Conservation (phyloP, 805 yeast genomes). For the Candida palmyrensis region DNA sequence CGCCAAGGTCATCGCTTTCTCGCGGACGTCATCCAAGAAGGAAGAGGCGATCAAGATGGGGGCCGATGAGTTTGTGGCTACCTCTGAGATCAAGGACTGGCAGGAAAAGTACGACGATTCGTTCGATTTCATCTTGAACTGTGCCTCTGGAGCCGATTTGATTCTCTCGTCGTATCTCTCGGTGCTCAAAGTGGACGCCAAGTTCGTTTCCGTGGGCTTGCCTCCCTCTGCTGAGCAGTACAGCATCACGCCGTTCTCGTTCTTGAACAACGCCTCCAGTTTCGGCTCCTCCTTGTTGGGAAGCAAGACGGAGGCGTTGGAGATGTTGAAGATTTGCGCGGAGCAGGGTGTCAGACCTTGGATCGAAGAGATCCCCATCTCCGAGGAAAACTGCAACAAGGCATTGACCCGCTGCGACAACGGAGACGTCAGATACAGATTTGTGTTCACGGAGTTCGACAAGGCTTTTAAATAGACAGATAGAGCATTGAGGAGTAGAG, state of each 20-base stretch:
- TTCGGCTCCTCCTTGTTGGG: slow-evolving; percentile 60
- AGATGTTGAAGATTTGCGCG: slow-evolving; percentile 62
- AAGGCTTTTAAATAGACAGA: slow-evolving; percentile 27
- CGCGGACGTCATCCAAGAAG: slow-evolving; percentile 45
- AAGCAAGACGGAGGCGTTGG: slow-evolving; percentile 57
- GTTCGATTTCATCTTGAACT: slow-evolving; percentile 45
- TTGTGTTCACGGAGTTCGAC: slow-evolving; percentile 54
- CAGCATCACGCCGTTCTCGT: slow-evolving; percentile 45
- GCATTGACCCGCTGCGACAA: slow-evolving; percentile 51
- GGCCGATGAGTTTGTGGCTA: slow-evolving; percentile 48
- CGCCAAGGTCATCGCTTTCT: slow-evolving; percentile 54
- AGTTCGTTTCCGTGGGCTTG: slow-evolving; percentile 61
- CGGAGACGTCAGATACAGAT: slow-evolving; percentile 61
- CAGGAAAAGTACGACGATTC: slow-evolving; percentile 18
- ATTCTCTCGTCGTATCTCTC: slow-evolving; percentile 25
- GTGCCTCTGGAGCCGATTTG: slow-evolving; percentile 39
- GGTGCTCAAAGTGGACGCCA: slow-evolving; percentile 52
- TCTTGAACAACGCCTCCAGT: slow-evolving; percentile 45
- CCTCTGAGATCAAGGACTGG: slow-evolving; percentile 46
- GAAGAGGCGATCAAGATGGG: slow-evolving; percentile 47
- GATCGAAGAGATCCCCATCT: slow-evolving; percentile 55
- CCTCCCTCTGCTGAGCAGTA: slow-evolving; percentile 45
- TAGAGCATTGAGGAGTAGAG: too few relatives aligned
- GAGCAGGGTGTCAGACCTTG: slow-evolving; percentile 55
- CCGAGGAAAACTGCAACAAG: slow-evolving; percentile 46